Evolutionary conservation across 257 asterid genomes (phyloP), one percentile per base, ranked within the genome.

Genomic region (Nicotiana undulata): DNA sequence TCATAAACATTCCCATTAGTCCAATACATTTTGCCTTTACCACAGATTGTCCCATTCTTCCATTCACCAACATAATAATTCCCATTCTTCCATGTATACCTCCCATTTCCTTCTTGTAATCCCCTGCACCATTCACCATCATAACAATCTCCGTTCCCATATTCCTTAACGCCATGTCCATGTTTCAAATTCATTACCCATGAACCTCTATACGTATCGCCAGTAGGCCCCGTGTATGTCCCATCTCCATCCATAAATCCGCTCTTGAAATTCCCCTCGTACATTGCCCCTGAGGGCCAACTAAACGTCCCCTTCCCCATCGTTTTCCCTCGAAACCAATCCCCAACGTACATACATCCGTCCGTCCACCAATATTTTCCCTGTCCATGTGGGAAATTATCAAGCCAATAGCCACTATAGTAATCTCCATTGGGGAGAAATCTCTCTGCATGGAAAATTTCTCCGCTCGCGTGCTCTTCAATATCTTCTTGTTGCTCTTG

Each of bases 161-260:
- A 94, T 13, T 92, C 93, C 79, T 93, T 93, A 4, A 85, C 52
- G 0, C 98, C 98, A 0, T 80, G 82, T 0, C 98, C 98, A 46
- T 94, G 98, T 76, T 88, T 94, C 44, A 93, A 63, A 78, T 94
- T 93, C 98, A 93, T 93, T 70, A 92, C 92, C 98, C 98, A 93
- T 2, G 89, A 85, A 13, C 98, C 98, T 7, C 34, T 86, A 61
- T 90, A 93, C 0, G 86, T 82, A 5, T 89, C 90, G 4, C 97
- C 98, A 9, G 79, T 84, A 2, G 97, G 88, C 12, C 91, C 92
- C 1, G 94, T 87, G 22, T 92, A 92, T 0, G 88, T 86, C 0
- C 98, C 98, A 8, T 94, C 98, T 6, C 98, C 98, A 80, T 94
- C 98, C 98, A 94, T 92, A 86, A 89, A 94, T 10, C 98, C 98